Conservation (phyloP, 306 rosid genomes). For the Quercus rubra region DNA sequence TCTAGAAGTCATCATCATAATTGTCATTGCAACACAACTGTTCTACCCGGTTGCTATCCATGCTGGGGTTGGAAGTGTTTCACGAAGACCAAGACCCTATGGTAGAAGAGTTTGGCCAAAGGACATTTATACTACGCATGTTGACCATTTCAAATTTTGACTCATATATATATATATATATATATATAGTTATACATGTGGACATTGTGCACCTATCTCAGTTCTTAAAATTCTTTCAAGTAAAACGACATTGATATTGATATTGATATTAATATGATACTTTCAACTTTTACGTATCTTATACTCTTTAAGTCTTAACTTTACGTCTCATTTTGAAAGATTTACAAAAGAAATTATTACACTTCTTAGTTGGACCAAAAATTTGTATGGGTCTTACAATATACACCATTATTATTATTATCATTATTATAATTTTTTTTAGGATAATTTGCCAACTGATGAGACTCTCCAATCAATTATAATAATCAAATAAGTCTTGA, state of each 20-base stretch:
- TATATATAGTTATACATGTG: too few relatives aligned
- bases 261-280: background rate
- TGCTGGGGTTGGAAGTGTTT: too few relatives aligned
- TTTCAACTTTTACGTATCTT: background rate
- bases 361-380: background rate
- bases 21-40: too few relatives aligned
- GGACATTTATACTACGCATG: too few relatives aligned
- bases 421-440: too few relatives aligned
- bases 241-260: conserved; percentile 1
- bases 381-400: background rate
- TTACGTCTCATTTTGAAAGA: background rate
- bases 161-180: background rate
- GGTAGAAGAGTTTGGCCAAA: too few relatives aligned
- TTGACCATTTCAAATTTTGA: too few relatives aligned
- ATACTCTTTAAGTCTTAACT: background rate
- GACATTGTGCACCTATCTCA: conserved; percentile 16
- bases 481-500: background rate
- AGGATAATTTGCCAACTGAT: background rate
- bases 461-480: background rate
- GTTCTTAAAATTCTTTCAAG: background rate
- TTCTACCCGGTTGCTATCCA: too few relatives aligned
- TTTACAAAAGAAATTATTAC: background rate
- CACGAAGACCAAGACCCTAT: too few relatives aligned
- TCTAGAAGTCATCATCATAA: too few relatives aligned
- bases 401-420: background rate